These are phyloP conservation scores for Tinospora cordifolia DNA, from an alignment of 164 flowering plant genomes.

Conservation along the genomic window DNA sequence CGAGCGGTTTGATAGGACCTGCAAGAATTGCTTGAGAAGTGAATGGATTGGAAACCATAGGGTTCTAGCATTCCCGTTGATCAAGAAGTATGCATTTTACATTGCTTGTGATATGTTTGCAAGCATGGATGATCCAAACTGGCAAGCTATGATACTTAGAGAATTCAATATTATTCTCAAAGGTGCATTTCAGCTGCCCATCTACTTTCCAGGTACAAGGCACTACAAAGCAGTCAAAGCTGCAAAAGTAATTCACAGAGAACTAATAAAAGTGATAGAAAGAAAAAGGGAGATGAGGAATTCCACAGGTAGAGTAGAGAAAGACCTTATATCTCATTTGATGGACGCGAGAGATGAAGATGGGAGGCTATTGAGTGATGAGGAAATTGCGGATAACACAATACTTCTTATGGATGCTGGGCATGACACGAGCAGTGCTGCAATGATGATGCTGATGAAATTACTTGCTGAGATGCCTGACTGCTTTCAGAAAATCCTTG, in stretches of 20 bases:
- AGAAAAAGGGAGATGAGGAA: slow-evolving; percentile 3
- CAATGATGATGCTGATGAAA: slow-evolving; percentile 22
- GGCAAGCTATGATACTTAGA: slow-evolving; percentile 12
- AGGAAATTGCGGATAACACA: slow-evolving; percentile 17
- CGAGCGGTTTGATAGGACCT: slow-evolving; percentile 16
- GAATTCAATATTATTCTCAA: slow-evolving; percentile 17
- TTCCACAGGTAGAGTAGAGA: not conserved
- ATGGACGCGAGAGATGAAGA: slow-evolving; percentile 9
- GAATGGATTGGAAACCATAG: slow-evolving; percentile 14
- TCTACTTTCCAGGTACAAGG: slow-evolving; percentile 17
- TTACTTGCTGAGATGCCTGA: slow-evolving; percentile 15
- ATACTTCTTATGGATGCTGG: slow-evolving; percentile 19
- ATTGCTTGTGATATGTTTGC: slow-evolving; percentile 16
- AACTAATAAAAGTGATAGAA: slow-evolving; percentile 14
- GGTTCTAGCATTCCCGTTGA: slow-evolving; percentile 17
- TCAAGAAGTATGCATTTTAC: slow-evolving; percentile 14
- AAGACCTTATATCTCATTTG: slow-evolving; percentile 18
- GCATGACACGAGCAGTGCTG: slow-evolving; percentile 17
- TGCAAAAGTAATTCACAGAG: slow-evolving; percentile 8
- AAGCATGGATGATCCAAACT: slow-evolving; percentile 7
- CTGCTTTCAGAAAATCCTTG: slow-evolving; percentile 14
- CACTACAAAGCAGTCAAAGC: slow-evolving; percentile 17
- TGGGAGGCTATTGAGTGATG: slow-evolving; percentile 16
- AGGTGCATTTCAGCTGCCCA: slow-evolving; percentile 16
- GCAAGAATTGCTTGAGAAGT: slow-evolving; percentile 13